Evolutionary conservation across 176 grass and related monocot genomes (phyloP).

Genomic region (Carex littledalei): DNA sequence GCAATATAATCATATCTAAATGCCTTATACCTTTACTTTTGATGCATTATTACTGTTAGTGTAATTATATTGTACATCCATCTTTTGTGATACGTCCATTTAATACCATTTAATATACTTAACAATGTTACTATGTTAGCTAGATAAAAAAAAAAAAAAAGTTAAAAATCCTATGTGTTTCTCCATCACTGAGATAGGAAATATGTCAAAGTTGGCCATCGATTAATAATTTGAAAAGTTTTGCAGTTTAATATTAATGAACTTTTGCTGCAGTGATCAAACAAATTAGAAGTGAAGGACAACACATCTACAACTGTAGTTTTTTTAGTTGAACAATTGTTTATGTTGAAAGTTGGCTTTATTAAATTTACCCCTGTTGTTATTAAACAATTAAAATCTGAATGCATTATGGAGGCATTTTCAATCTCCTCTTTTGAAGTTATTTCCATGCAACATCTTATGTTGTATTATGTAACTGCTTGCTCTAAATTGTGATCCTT

Average conservation of each 20-base stretch:
- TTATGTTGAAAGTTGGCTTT: background rate
- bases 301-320: background rate
- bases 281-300: background rate
- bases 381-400: background rate
- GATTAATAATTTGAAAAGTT: background rate
- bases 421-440: background rate
- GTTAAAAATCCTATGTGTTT: background rate
- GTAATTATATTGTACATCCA: background rate
- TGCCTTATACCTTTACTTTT: background rate
- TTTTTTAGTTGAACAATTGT: background rate
- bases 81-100: background rate
- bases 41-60: background rate
- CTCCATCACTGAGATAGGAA: background rate
- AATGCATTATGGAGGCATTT: background rate
- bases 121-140: background rate
- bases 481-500: background rate
- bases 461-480: background rate
- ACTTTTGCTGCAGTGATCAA: background rate
- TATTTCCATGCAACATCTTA: background rate
- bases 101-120: background rate
- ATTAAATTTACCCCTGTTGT: background rate
- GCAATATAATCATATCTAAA: background rate
- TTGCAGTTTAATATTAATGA: background rate
- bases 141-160: background rate
- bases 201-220: background rate